Evolutionary conservation across 2,329 filamentous ascomycete genomes (phyloP), one percentile per base, ranked within the genome.

Genomic region (Fusarium burgessii): DNA sequence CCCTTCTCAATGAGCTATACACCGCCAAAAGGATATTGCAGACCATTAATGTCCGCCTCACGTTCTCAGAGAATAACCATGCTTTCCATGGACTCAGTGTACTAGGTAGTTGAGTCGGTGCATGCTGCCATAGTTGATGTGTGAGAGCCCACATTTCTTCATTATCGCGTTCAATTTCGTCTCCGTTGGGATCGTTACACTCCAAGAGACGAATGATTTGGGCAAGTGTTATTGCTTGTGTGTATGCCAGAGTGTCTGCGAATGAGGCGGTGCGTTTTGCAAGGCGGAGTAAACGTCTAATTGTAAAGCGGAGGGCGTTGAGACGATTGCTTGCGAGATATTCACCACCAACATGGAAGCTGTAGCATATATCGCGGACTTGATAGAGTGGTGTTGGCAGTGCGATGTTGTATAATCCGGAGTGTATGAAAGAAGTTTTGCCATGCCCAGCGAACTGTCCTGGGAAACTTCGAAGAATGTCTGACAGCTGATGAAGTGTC

Each of bases 1-100:
- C 62, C 12, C 62, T 59, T 0, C 2, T 66, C 14, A 60, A 23
- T 4, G 61, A 66, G 15, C 40, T 66, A 8, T 66, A 33, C 1
- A 66, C 62, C 0, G 18, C 61, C 0, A 66, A 27, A 2, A 66
- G 45, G 0, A 66, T 66, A 1, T 66, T 66, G 3, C 62, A 66
- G 6, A 66, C 40, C 35, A 66, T 51, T 0, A 66, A 46, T 12
- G 62, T 66, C 6, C 62, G 14, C 14, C 62, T 36, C 0, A 66
- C 62, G 23, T 25, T 66, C 12, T 66, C 62, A 0, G 62, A 66
- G 6, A 66, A 66, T 1, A 66, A 1, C 62, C 62, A 66, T 13
- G 62, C 62, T 29, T 52, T 62, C 62, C 62, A 66, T 0, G 45
- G 62, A 27, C 38, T 66, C 1, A 66, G 14, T 4, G 61, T 47